Percentiles rank a stretch among this genome's conserved stretches.
phyloP scores from a whole-genome alignment of 2,329 filamentous ascomycete species.

The Aspergillus sergii region DNA sequence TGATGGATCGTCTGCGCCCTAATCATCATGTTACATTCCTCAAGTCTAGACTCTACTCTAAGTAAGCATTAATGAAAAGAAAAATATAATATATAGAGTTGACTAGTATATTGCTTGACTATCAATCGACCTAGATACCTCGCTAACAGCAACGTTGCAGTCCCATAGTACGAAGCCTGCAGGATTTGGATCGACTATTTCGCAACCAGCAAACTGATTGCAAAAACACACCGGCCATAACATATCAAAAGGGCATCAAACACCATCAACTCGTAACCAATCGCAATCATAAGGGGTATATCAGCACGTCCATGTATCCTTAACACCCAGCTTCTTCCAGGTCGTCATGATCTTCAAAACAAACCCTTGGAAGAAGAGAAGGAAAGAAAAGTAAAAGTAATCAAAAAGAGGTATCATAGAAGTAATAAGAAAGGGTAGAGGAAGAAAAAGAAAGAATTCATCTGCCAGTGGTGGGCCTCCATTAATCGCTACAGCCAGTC shows the following conservation, averaged over 20 bases:
- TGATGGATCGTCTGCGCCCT: neutral
- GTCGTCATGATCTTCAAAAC: neutral
- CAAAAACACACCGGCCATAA: neutral
- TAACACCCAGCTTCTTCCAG: conserved; percentile 20
- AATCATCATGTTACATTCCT: no score
- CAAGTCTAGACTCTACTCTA: no score
- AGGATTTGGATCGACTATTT: neutral
- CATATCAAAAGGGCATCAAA: neutral
- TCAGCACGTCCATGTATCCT: conserved; percentile 22
- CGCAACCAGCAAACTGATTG: neutral
- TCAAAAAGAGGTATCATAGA: conserved; percentile 11
- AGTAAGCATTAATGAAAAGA: no score
- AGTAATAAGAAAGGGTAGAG: conserved; percentile 16
- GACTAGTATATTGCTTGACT: neutral
- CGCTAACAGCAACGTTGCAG: neutral
- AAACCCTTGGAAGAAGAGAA: conserved; percentile 1
- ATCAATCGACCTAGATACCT: neutral
- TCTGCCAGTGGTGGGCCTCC: neutral
- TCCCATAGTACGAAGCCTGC: neutral
- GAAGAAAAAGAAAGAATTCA: conserved; percentile 17
- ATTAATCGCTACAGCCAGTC: neutral
- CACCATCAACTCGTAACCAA: conserved; percentile 36
- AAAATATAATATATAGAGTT: neutral
- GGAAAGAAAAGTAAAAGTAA: conserved; percentile 24
- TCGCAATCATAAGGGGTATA: conserved; percentile 35